Conservation (phyloP, 306 rosid genomes). For the Trifolium repens region DNA sequence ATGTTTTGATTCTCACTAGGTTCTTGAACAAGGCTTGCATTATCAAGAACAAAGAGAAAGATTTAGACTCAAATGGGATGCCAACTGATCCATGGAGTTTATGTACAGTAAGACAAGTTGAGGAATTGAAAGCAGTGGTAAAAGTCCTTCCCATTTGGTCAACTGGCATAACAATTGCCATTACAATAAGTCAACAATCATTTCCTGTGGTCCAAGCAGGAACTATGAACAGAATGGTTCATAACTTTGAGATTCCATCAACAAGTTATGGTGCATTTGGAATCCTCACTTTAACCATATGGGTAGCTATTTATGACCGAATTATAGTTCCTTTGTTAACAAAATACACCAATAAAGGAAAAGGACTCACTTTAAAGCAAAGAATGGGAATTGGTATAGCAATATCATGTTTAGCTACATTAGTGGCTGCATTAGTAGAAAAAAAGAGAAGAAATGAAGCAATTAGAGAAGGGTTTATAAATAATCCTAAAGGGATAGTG, state of each 20-base stretch:
- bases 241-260: slow-evolving; percentile 52
- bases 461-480: slow-evolving; percentile 50
- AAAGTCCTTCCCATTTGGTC: slow-evolving; percentile 86
- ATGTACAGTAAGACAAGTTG: slow-evolving; percentile 79
- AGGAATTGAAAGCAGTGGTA: slow-evolving; percentile 72
- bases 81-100: slow-evolving; percentile 65
- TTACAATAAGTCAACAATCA: slow-evolving; percentile 48
- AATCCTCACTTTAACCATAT: slow-evolving; percentile 59
- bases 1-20: slow-evolving; percentile 47
- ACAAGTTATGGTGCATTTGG: slow-evolving; percentile 56
- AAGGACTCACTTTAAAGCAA: slow-evolving; percentile 50
- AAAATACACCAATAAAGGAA: slow-evolving; percentile 44
- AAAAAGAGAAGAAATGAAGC: slow-evolving; percentile 55
- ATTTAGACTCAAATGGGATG: slow-evolving; percentile 54
- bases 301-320: slow-evolving; percentile 64
- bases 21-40: slow-evolving; percentile 85
- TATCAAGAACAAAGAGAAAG: slow-evolving; percentile 51
- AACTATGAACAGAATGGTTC: slow-evolving; percentile 59
- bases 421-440: slow-evolving; percentile 63
- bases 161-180: slow-evolving; percentile 51
- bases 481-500: slow-evolving; percentile 43
- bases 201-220: slow-evolving; percentile 62
- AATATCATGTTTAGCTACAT: slow-evolving; percentile 51
- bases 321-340: slow-evolving; percentile 55
- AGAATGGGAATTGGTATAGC: slow-evolving; percentile 66